Conservation (phyloP, 108 stramenopile species). For the Skeletonema tropicum region DNA sequence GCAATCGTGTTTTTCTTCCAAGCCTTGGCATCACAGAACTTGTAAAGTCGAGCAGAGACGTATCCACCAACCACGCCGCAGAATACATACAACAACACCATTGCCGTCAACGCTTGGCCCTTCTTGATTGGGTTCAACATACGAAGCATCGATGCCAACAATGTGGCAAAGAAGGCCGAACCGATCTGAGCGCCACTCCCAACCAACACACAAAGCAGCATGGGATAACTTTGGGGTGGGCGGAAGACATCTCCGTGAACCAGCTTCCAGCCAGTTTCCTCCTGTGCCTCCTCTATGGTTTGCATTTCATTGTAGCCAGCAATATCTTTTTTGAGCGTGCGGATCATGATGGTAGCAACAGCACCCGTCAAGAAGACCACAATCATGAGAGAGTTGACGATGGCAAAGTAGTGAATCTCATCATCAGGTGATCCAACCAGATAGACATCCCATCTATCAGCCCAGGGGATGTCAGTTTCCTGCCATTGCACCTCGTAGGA, state of each 20-base stretch:
- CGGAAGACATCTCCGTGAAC: constrained; percentile 98
- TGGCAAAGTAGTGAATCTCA: constrained; percentile 99
- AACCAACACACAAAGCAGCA: constrained; percentile 90
- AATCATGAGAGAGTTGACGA: constrained; percentile 98
- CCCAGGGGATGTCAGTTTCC: constrained; percentile 85
- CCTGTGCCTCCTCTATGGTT: constrained; percentile 86
- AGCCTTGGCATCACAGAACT: constrained; percentile 85
- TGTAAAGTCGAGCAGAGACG: constrained; percentile 89
- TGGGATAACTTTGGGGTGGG: constrained; percentile 82
- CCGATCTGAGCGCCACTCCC: constrained; percentile 96
- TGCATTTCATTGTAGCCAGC: constrained; percentile 95
- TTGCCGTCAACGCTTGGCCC: constrained; percentile 93
- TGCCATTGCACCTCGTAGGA: constrained; percentile 97
- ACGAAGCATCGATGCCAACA: constrained; percentile 83
- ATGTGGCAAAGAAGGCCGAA: constrained; percentile 74
- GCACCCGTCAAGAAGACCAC: constrained; percentile 97
- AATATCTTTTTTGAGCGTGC: constrained; percentile 96
- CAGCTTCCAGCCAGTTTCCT: constrained; percentile 98
- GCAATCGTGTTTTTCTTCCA: constrained; percentile 84
- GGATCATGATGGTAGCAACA: constrained; percentile 95
- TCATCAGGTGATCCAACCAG: constrained; percentile 90
- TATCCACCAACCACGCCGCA: constrained; percentile 93
- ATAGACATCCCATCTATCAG: constrained; percentile 99
- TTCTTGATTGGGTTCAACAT: constrained; percentile 94
- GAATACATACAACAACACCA: constrained; percentile 92